Base-by-base conservation (phyloP, 805 yeast species). In the Monosporozyma solicola region DNA sequence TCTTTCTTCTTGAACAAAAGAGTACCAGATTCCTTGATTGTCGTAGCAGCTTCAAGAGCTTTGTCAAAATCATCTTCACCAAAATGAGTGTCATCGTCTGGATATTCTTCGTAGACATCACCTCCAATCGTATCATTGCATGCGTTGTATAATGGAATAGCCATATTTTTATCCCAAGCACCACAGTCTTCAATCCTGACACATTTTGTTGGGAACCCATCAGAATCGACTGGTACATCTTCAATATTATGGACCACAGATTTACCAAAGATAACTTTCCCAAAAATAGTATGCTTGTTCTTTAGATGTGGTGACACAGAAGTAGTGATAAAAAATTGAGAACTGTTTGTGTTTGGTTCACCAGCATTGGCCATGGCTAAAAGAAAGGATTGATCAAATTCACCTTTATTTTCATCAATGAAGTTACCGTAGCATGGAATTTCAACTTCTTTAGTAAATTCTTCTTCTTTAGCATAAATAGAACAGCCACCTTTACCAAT, bases 231-330 rank as follows among this genome's bases (percentile, higher is more conserved):
- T 6, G 68, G 59, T 2, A 76, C 73, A 47, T 74, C 72, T 64
- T 86, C 95, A 22, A 85, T 70, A 29, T 81, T 82, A 60, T 91
- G 73, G 0, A 86, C 75, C 0, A 85, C 84, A 2, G 84, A 82
- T 64, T 83, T 85, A 16, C 88, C 95, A 59, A 73, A 74, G 7
- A 73, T 60, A 10, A 89, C 90, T 53, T 71, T 72, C 1, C 96
- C 97, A 68, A 90, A 85, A 2, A 87, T 82, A 0, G 91, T 74
- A 62, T 87, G 91, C 59, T 84, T 85, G 0, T 88, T 87, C 45
- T 77, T 80, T 54, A 90, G 70, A 67, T 89, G 96, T 1, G 88
- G 84, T 8, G 83, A 78, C 1, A 88, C 79, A 51, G 74, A 78
- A 0, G 90, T 83, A 10, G 83, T 79, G 45, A 87, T 83, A 62